Percentiles rank a stretch among this genome's conserved stretches.
Conservation (phyloP, 805 yeast genomes). For the Schwanniomyces pseudopolymorphus region DNA sequence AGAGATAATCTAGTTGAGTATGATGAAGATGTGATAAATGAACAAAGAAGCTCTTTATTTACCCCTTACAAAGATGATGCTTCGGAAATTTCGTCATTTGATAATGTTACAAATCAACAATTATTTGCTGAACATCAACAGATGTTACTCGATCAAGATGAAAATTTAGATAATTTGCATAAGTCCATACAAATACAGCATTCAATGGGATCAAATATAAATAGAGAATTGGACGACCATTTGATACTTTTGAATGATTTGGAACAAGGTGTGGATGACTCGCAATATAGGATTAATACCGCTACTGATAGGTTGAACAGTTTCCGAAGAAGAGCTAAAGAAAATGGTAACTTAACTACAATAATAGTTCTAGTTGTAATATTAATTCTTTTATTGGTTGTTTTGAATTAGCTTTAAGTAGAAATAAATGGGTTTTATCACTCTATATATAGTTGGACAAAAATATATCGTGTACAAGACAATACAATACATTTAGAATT, state of each 20-base stretch:
- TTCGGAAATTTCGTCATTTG: conserved; percentile 21
- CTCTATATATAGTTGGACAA: neutral
- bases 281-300: conserved; percentile 28
- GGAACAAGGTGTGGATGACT: conserved; percentile 40
- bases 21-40: conserved; percentile 21
- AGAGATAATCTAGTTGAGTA: conserved; percentile 28
- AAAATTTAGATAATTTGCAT: conserved; percentile 33
- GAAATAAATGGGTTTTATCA: neutral
- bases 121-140: conserved; percentile 45
- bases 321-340: conserved; percentile 34
- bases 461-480: neutral
- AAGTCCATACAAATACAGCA: conserved; percentile 35
- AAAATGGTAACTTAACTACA: conserved; percentile 44
- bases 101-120: conserved; percentile 33
- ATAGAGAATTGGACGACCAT: conserved; percentile 42
- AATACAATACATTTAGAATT: neutral
- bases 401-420: conserved; percentile 27
- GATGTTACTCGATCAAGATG: conserved; percentile 37
- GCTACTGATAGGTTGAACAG: conserved; percentile 30
- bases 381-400: conserved; percentile 39
- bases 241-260: conserved; percentile 39
- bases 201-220: conserved; percentile 38
- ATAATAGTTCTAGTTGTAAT: conserved; percentile 41
- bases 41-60: conserved; percentile 37
- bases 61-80: conserved; percentile 36